Percentiles rank a stretch among this genome's conserved stretches.
Conservation (phyloP, 148 eudicot species). For the Rhododendron henanense region DNA sequence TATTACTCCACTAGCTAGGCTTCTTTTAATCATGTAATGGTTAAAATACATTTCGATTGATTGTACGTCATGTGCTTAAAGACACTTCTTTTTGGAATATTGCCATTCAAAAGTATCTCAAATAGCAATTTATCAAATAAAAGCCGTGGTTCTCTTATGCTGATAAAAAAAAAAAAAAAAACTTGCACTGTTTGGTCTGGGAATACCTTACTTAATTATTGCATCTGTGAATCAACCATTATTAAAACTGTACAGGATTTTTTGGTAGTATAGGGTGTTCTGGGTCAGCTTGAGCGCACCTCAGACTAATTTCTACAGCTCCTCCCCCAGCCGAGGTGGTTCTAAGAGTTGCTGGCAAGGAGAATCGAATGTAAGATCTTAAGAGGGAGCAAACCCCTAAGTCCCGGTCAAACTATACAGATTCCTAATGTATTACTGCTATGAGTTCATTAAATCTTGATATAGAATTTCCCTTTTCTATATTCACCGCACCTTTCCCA, state of each 20-base stretch:
- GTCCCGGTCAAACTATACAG: not conserved
- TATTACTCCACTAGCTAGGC: no score
- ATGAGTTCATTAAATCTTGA: not conserved
- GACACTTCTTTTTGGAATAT: not conserved
- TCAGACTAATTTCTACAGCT: no score
- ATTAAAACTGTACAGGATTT: not conserved
- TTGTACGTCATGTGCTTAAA: not conserved
- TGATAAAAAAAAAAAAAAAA: not conserved
- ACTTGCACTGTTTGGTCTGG: not conserved
- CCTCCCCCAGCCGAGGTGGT: not conserved
- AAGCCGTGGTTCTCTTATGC: not conserved
- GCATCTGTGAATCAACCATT: not conserved
- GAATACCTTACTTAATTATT: not conserved
- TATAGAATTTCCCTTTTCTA: not conserved
- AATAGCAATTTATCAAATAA: not conserved
- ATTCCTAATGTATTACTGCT: not conserved
- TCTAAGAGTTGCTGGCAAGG: not conserved
- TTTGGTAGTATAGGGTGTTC: not conserved
- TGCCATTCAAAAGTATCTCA: not conserved
- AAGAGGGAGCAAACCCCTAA: not conserved
- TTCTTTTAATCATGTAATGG: not conserved
- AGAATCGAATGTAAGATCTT: not conserved
- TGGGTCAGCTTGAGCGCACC: not conserved
- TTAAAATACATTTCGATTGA: not conserved
- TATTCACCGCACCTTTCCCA: not conserved